Base-by-base conservation (phyloP, 306 rosid genomes). In the Trifolium dubium region DNA sequence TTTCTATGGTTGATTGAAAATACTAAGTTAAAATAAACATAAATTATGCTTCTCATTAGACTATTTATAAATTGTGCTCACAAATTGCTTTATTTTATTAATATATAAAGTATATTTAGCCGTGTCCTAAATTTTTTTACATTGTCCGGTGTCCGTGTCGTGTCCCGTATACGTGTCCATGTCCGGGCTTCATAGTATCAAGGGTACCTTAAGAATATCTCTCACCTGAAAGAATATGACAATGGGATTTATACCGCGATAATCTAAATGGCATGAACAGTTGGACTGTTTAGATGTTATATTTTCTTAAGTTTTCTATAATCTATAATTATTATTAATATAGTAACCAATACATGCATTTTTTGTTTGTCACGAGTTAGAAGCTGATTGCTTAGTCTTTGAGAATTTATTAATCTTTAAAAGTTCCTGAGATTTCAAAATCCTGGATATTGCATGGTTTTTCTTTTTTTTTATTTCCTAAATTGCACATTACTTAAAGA, bases 381-480 rank as follows among this genome's bases (percentile, higher is more conserved):
- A 56, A 56, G 15, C 63, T 28, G 63, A 23, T 56, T 28, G 32
- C 19, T 35, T 34, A 61, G 23, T 61, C 5, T 55, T 55, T 4
- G 23, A 55, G 62, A 55, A 55, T 55, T 23, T 55, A 10, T 23
- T 23, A 2, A 4, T 55, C 31, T 55, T 55, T 10, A 29, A 4
- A 56, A 18, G 32, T 64, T 54, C 30, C 28, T 23, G 35, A 53
- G 65, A 9, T 37, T 15, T 53, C 39, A 8, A 51, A 6, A 12
- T 10, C 2, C 19, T n/a, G 46, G 44, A 34, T 13, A 9, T 55
- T 28, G 2, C 47, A 64, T 58, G 23, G 40, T 64, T 71, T 44
- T 64, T 64, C 64, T 44, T 64, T 58, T 55, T n/a, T n/a, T n/a
- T 53, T 32, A 67, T 67, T 30, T 55, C 50, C 68, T 8, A 67